Conservation (phyloP, 352 stramenopile species). For the Aphanomyces stellatus region DNA sequence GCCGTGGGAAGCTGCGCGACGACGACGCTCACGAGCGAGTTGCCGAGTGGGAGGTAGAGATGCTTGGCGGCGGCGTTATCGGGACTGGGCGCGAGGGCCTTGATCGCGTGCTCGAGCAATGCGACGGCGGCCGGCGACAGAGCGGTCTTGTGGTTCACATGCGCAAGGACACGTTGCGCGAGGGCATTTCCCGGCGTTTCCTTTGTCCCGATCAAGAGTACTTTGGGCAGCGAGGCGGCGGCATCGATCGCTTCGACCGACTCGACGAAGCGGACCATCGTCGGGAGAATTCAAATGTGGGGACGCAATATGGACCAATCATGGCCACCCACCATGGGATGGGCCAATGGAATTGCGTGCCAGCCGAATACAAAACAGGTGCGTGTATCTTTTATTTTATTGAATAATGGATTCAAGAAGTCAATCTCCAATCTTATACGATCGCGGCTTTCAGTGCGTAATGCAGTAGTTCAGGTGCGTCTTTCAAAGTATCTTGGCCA, state of each 20-base stretch:
- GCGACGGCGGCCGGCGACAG: neutral
- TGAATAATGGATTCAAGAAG: too few species aligned
- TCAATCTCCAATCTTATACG: too few species aligned
- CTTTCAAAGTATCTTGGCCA: too few species aligned
- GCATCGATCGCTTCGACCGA: neutral
- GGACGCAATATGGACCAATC: neutral
- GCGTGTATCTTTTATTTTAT: neutral
- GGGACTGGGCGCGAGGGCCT: slow-evolving; percentile 27
- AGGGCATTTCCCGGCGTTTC: slow-evolving; percentile 1
- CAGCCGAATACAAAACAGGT: neutral
- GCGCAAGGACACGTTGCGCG: slow-evolving; percentile 3
- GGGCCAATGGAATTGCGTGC: too few species aligned
- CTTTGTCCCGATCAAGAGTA: slow-evolving; percentile 17
- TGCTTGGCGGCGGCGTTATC: slow-evolving; percentile 42
- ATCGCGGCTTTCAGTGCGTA: too few species aligned
- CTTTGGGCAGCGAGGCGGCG: slow-evolving; percentile 2
- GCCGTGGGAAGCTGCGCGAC: slow-evolving; percentile 48
- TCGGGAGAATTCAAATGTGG: neutral
- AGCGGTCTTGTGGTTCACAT: neutral
- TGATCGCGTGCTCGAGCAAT: slow-evolving; percentile 44
- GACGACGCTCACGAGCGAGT: slow-evolving; percentile 29
- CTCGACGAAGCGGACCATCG: slow-evolving; percentile 13
- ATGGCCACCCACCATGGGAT: neutral
- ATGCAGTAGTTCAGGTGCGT: too few species aligned
- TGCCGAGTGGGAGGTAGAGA: slow-evolving; percentile 34